These are phyloP conservation scores for Globisporangium solare DNA, from an alignment of 352 stramenopile genomes.

Conservation along the genomic window DNA sequence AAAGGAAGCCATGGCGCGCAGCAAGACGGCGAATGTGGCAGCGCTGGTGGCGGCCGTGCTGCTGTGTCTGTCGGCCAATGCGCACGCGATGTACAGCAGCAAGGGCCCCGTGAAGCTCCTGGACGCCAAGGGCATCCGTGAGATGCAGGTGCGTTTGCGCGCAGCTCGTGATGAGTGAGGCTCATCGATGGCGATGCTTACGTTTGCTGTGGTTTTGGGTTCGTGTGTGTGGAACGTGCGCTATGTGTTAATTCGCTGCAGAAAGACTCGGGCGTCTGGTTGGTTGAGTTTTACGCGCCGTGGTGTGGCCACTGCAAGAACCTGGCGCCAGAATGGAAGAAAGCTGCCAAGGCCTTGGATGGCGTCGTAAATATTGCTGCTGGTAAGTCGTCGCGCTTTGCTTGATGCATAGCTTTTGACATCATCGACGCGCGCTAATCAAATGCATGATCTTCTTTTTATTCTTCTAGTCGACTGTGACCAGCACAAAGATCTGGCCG, in stretches of 20 bases:
- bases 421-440: background rate
- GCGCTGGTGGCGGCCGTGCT: conserved; percentile 19
- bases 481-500: conserved; percentile 78
- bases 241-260: conserved; percentile 6
- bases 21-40: conserved; percentile 16
- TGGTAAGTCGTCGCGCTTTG: conserved; percentile 13
- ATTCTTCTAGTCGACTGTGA: conserved; percentile 57
- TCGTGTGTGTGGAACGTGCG: background rate
- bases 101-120: conserved; percentile 66
- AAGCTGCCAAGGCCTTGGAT: conserved; percentile 83
- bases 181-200: background rate
- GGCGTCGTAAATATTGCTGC: conserved; percentile 89
- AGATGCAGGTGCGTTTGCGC: conserved; percentile 38
- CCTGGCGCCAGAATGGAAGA: conserved; percentile 90
- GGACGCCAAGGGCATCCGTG: conserved; percentile 64
- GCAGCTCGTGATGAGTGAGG: background rate
- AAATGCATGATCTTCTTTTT: no score
- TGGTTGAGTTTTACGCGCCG: conserved; percentile 95
- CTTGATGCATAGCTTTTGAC: background rate
- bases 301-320: conserved; percentile 95
- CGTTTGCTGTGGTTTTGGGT: background rate
- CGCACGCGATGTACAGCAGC: conserved; percentile 56
- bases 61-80: conserved; percentile 25
- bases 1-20: conserved; percentile 11
- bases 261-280: conserved; percentile 79